phyloP scores from a whole-genome alignment of 495 filamentous ascomycete genomes.

The Aspergillus nidulans region DNA sequence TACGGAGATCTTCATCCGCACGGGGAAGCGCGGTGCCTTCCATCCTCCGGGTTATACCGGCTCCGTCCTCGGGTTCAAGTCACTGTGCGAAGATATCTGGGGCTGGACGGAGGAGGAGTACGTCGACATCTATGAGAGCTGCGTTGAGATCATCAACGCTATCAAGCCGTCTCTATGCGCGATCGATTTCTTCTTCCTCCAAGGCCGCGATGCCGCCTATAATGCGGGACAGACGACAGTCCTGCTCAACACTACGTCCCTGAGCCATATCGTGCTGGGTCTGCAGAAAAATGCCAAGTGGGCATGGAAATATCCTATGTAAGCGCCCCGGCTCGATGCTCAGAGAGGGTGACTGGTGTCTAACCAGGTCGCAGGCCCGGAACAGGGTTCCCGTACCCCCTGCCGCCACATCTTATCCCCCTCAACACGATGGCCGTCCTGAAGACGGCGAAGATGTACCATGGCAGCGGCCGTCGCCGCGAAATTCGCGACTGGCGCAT shows the following conservation, averaged over 20 bases:
- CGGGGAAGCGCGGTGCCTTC: constrained; percentile 26
- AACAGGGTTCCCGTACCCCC: constrained; percentile 44
- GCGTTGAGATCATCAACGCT: constrained; percentile 37
- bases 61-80: constrained; percentile 32
- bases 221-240: constrained; percentile 23
- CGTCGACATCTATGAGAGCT: constrained; percentile 40
- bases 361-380: constrained; percentile 26
- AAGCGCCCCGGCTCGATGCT: constrained; percentile 5
- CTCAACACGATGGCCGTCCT: constrained; percentile 32
- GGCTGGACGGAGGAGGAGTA: constrained; percentile 48
- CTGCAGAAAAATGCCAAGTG: constrained; percentile 31
- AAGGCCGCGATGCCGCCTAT: constrained; percentile 46
- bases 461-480: constrained; percentile 21
- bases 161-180: constrained; percentile 41
- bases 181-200: constrained; percentile 47
- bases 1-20: constrained; percentile 40
- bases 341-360: neutral
- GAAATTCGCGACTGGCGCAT: constrained; percentile 24
- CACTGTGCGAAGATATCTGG: constrained; percentile 31
- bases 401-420: constrained; percentile 38
- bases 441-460: constrained; percentile 29
- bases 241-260: constrained; percentile 33
- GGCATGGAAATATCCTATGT: constrained; percentile 46
- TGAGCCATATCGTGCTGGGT: constrained; percentile 37
- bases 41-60: constrained; percentile 37